These are phyloP conservation scores for Auricularia heimuer DNA, from an alignment of 768 basidiomycete species.

Conservation along the genomic window DNA sequence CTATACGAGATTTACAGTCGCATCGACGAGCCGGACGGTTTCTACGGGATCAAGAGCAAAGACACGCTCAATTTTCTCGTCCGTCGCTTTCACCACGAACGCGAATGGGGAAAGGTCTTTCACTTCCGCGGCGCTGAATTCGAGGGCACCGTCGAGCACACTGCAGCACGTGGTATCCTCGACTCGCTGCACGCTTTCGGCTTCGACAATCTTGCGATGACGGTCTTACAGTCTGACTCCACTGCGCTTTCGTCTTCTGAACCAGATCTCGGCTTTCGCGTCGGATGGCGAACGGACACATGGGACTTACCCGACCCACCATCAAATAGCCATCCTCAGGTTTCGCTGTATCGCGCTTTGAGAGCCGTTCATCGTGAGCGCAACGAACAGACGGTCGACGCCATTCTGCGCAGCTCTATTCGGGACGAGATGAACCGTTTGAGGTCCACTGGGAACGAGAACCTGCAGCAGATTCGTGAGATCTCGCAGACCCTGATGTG, in stretches of 20 bases:
- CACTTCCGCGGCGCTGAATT: conserved; percentile 78
- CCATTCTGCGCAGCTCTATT: conserved; percentile 41
- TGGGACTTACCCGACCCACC: conserved; percentile 83
- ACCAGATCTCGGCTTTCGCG: conserved; percentile 53
- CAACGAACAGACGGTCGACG: conserved; percentile 38
- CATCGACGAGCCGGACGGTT: conserved; percentile 96
- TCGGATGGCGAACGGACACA: conserved; percentile 90
- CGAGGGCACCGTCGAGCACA: conserved; percentile 40
- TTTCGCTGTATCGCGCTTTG: conserved; percentile 67
- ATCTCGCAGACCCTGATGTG: conserved; percentile 68
- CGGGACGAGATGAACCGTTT: conserved; percentile 55
- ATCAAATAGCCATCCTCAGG: conserved; percentile 35
- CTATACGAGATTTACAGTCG: conserved; percentile 89
- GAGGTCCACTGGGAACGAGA: conserved; percentile 60
- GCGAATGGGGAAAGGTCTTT: conserved; percentile 87
- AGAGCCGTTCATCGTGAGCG: conserved; percentile 77
- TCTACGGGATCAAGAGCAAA: conserved; percentile 80
- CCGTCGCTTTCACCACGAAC: conserved; percentile 84
- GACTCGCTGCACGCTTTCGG: conserved; percentile 83
- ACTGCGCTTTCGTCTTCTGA: conserved; percentile 22
- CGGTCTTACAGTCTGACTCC: conserved; percentile 37
- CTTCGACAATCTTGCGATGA: conserved; percentile 78
- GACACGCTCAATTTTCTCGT: conserved; percentile 75
- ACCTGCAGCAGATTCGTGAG: conserved; percentile 64
- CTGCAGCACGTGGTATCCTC: conserved; percentile 54